Evolutionary conservation across 495 filamentous ascomycete genomes (phyloP).

Genomic region (Hypoxylon cercidicola): DNA sequence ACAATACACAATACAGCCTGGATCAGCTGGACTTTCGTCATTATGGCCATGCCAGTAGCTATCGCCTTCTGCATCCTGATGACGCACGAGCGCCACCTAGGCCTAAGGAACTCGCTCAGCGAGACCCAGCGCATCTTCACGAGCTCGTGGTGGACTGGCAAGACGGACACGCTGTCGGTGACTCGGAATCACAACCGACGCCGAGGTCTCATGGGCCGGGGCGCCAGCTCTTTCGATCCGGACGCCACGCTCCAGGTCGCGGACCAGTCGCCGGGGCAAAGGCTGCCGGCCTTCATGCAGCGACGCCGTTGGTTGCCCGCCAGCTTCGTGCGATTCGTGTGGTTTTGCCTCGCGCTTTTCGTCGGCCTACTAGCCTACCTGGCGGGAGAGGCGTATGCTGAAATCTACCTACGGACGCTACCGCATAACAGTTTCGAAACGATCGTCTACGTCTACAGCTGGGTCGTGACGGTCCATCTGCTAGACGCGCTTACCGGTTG

Average conservation of each 20-base stretch:
- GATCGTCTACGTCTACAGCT: conserved; percentile 72
- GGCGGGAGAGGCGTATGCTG: conserved; percentile 72
- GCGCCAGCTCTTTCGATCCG: conserved; percentile 42
- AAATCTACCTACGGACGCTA: conserved; percentile 70
- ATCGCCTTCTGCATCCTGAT: conserved; percentile 69
- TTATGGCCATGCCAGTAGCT: conserved; percentile 70
- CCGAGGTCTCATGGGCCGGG: conserved; percentile 45
- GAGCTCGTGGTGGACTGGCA: conserved; percentile 67
- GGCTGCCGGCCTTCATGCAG: conserved; percentile 51
- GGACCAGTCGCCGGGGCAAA: conserved; percentile 28
- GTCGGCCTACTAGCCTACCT: conserved; percentile 70
- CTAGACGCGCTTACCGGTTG: conserved; percentile 69
- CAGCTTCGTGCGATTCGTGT: conserved; percentile 72
- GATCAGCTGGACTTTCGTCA: conserved; percentile 71
- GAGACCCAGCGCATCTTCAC: conserved; percentile 73
- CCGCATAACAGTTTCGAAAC: conserved; percentile 71
- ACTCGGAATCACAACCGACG: conserved; percentile 39
- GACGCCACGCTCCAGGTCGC: conserved; percentile 43
- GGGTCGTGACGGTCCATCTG: conserved; percentile 70
- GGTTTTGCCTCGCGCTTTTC: conserved; percentile 70
- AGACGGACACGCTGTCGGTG: conserved; percentile 53
- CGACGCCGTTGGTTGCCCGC: conserved; percentile 63
- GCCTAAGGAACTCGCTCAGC: conserved; percentile 63
- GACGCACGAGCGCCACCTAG: conserved; percentile 66
- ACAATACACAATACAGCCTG: conserved; percentile 69